Evolutionary conservation across 345 rosid species (phyloP).

Genomic region (Diplotaxis tenuifolia): DNA sequence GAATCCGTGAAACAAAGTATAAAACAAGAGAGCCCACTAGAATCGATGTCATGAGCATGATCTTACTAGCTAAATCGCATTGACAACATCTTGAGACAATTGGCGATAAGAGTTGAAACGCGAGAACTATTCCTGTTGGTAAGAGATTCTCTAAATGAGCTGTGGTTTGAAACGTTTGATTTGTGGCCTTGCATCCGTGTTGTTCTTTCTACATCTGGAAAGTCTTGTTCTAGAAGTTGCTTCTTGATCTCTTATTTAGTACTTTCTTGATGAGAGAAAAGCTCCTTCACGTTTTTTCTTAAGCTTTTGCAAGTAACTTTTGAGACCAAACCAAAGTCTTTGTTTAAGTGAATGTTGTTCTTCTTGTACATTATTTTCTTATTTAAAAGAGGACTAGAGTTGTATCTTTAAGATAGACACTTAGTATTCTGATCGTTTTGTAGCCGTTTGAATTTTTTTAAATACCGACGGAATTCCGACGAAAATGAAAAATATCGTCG

Average conservation of each 20-base stretch:
- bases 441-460: slow-evolving; percentile 90
- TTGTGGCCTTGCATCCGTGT: slow-evolving; percentile 66
- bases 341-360: slow-evolving; percentile 33
- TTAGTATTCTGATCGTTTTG: not conserved
- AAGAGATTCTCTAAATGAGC: slow-evolving; percentile 83
- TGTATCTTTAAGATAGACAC: not conserved
- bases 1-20: slow-evolving; percentile 77
- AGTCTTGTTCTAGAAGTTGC: slow-evolving; percentile 47
- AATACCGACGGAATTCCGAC: too few relatives aligned
- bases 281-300: slow-evolving; percentile 11
- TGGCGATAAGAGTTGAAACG: slow-evolving; percentile 82
- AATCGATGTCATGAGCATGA: slow-evolving; percentile 56
- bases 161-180: slow-evolving; percentile 83
- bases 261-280: slow-evolving; percentile 13
- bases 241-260: slow-evolving; percentile 20
- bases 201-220: slow-evolving; percentile 42
- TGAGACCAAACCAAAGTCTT: slow-evolving; percentile 36
- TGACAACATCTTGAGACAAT: slow-evolving; percentile 68
- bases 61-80: slow-evolving; percentile 60
- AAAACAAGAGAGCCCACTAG: slow-evolving; percentile 75
- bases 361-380: not conserved
- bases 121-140: slow-evolving; percentile 87
- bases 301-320: slow-evolving; percentile 66
- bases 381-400: not conserved
- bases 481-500: too few relatives aligned